Evolutionary conservation across 257 asterid species (phyloP).

Genomic region (Solanum habrochaites): DNA sequence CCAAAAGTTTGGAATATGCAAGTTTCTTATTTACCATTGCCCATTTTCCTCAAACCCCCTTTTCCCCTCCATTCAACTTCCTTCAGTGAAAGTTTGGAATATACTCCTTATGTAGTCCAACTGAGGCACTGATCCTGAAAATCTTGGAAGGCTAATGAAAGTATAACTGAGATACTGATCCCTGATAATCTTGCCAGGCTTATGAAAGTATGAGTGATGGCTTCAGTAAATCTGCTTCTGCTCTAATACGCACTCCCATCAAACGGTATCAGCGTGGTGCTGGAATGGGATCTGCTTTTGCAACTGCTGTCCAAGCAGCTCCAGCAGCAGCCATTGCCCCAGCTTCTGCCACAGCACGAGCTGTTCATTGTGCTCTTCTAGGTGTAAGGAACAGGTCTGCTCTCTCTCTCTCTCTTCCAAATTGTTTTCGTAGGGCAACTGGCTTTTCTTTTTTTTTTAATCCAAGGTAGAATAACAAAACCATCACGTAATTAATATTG

Average conservation of each 20-base stretch:
- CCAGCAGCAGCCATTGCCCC: conserved; percentile 98
- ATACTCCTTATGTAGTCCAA: neutral
- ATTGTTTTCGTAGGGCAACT: neutral
- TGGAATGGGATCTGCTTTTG: conserved; percentile 75
- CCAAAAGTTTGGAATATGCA: neutral
- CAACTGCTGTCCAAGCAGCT: conserved; percentile 70
- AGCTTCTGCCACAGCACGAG: conserved; percentile 84
- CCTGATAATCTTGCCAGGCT: conserved; percentile 43
- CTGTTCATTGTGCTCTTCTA: conserved; percentile 77
- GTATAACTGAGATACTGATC: neutral
- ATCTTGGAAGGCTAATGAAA: neutral
- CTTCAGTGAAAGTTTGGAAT: neutral
- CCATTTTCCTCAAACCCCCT: neutral
- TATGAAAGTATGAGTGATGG: conserved; percentile 86
- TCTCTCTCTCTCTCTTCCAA: neutral
- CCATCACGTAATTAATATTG: neutral
- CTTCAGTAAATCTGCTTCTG: conserved; percentile 78
- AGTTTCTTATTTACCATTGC: neutral
- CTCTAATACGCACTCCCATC: conserved; percentile 65
- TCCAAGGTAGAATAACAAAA: neutral
- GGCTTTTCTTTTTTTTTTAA: neutral
- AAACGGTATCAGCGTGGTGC: conserved; percentile 73
- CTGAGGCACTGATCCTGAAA: neutral
- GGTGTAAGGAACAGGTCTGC: conserved; percentile 86
- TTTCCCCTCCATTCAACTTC: neutral